Evolutionary conservation across 441 rosid genomes (phyloP).

Genomic region (Populus hybrid): DNA sequence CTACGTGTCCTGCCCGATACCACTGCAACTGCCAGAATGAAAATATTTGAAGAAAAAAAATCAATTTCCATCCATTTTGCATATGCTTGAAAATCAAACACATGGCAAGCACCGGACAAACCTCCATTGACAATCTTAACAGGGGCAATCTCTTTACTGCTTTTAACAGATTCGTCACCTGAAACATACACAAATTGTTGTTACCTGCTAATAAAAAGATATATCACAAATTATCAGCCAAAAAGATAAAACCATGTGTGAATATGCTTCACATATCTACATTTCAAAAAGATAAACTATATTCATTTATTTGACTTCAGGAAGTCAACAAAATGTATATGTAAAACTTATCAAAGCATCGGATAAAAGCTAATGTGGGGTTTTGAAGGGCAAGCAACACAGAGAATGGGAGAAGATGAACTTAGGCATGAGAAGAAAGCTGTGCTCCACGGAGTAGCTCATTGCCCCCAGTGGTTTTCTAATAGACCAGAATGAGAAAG

Average conservation of each 20-base stretch:
- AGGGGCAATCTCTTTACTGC: conserved; percentile 38
- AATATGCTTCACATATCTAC: not conserved
- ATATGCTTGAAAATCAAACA: conserved; percentile 16
- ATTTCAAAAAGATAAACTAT: not conserved
- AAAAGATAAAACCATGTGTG: not conserved
- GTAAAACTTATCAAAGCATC: not conserved
- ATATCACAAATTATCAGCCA: not conserved
- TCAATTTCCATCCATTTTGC: conserved; percentile 15
- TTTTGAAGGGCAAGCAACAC: not conserved
- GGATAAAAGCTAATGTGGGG: not conserved
- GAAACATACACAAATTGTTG: conserved; percentile 22
- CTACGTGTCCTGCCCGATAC: conserved; percentile 89
- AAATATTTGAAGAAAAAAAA: conserved; percentile 19
- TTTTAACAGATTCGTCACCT: conserved; percentile 44
- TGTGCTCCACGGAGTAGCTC: not conserved
- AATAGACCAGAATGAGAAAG: not conserved
- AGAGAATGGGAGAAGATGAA: not conserved
- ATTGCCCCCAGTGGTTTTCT: not conserved
- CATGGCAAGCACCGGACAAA: conserved; percentile 35
- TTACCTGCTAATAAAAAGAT: conserved; percentile 9
- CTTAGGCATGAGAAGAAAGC: not conserved
- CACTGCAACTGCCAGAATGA: conserved; percentile 69
- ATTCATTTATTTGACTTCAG: not conserved
- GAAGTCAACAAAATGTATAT: not conserved
- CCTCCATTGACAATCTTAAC: conserved; percentile 90